Evolutionary conservation across 441 rosid genomes (phyloP).

Genomic region (Erysimum pusillum): DNA sequence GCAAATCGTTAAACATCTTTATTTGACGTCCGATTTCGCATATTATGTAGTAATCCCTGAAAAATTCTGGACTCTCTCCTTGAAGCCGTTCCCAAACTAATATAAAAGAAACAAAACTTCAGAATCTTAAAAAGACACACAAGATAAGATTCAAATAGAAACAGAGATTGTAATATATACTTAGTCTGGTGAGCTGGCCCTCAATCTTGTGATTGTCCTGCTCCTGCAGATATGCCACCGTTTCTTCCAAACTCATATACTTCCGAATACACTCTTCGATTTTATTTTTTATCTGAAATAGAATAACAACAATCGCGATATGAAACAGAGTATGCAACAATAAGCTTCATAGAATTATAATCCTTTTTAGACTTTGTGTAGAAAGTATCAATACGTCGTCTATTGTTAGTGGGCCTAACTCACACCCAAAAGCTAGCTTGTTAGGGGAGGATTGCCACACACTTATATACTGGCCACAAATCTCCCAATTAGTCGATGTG

Average conservation of each 20-base stretch:
- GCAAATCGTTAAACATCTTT: not conserved
- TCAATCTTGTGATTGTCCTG: not conserved
- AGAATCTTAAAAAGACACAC: not conserved
- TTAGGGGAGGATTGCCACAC: too few relatives aligned
- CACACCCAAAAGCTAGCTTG: too few relatives aligned
- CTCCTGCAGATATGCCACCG: not conserved
- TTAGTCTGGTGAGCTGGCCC: not conserved
- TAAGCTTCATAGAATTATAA: not conserved
- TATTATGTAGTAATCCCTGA: not conserved
- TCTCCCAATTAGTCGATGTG: too few relatives aligned
- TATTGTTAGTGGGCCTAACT: too few relatives aligned
- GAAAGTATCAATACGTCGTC: not conserved
- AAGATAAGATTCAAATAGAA: not conserved
- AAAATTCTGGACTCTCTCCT: not conserved
- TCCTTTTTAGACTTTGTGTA: not conserved
- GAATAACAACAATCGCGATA: not conserved
- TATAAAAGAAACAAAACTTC: not conserved
- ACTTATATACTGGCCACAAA: too few relatives aligned
- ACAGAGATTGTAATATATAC: not conserved
- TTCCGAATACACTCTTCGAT: not conserved
- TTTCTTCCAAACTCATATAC: conserved; percentile 11
- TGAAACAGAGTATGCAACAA: not conserved
- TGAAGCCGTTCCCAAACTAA: conserved; percentile 34
- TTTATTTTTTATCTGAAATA: conserved; percentile 4
- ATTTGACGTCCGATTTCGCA: not conserved